Base-by-base conservation (phyloP, 2,329 filamentous ascomycete species). In the Hortaea werneckii region DNA sequence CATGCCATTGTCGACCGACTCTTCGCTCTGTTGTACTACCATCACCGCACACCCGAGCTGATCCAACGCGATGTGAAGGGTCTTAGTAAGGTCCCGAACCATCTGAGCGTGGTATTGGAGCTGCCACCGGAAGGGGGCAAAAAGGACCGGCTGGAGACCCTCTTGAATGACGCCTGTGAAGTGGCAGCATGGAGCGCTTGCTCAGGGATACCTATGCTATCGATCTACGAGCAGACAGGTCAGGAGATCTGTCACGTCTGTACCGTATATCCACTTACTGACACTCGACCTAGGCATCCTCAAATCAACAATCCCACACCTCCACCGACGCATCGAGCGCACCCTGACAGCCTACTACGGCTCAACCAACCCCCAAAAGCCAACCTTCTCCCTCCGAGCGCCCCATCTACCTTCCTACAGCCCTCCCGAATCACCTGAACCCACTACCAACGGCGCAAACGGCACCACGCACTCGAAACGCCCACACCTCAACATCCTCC, bases 141-240 rank as follows among this genome's bases (percentile, higher is more conserved):
- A 57, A 76, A 78, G 35, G 83, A 86, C 43, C 86, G 86, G 11
- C 66, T 96, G 40, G 87, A 95, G 58, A 79, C 82, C 26, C 68
- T 98, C 50, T 80, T 96, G 58, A 87, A 94, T 57, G 88, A 98
- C 67, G 85, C 87, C 10, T 85, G 89, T 37, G 92, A 98, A 64
- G 77, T 98, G 50, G 82, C 86, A 13, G 90, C 90, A 3, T 98
- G 92, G 92, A 92, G 85, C 63, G 83, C 87, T 28, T 87, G 87
- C 59, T 85, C 87, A 26, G 88, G 88, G 6, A 94, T 98, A 50
- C 82, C 85, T 9, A 79, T 83, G 65, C 71, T 98, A 54, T 95
- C 88, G 41, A 75, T 98, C 28, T 98, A 98, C 63, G 92, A 98
- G 67, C 83, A 80, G 66, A 92, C 83, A 51, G 90, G 89, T 94